Evolutionary conservation across 805 yeast genomes (phyloP), one percentile per base, ranked within the genome.

Genomic region (Barnettozyma siamensis): DNA sequence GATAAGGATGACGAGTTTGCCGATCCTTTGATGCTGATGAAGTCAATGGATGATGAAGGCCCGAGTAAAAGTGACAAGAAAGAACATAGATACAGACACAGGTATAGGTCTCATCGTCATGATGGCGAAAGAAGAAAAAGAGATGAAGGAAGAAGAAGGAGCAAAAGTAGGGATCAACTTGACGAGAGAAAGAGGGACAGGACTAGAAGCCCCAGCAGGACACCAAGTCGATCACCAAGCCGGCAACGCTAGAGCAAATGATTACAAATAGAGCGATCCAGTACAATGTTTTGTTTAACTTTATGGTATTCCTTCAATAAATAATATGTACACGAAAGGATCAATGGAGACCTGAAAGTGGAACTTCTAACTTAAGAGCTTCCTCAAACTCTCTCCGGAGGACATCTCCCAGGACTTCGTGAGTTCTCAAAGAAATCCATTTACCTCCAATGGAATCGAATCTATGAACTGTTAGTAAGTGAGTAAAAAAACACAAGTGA

Each of bases 361-460:
- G 38, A 12, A 58, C 55, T 2, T 54, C 51, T 2, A 44, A 47
- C 8, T 46, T 56, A 2, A 66, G 44, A 3, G 64, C 66, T 2
- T 53, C 53, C 10, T 53, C 46, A n/a, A 82, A 57, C 54, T 84
- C 93, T 4, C 57, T 46, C 38, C 69, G 61, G 28, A 84, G 55
- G 1, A 81, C 48, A 33, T 73, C 75, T 4, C 74, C 71, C 19
- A 73, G 54, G 2, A 75, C 59, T 24, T 59, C 64, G 2, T 66
- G 50, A 49, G 89, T 95, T 49, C 98, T 73, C 42, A 83, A 59
- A 11, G 89, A 82, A 11, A 79, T 64, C 99, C 99, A 93, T 42
- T 70, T 66, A 4, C 84, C 85, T 32, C 76, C 72, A 33, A 83
- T 70, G 47, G 74, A 76, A 59, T 93, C 98, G 55, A 78, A 84